Base-by-base conservation (phyloP, 2,329 filamentous ascomycete genomes). In the Graphilbum ipis-grandicollis region DNA sequence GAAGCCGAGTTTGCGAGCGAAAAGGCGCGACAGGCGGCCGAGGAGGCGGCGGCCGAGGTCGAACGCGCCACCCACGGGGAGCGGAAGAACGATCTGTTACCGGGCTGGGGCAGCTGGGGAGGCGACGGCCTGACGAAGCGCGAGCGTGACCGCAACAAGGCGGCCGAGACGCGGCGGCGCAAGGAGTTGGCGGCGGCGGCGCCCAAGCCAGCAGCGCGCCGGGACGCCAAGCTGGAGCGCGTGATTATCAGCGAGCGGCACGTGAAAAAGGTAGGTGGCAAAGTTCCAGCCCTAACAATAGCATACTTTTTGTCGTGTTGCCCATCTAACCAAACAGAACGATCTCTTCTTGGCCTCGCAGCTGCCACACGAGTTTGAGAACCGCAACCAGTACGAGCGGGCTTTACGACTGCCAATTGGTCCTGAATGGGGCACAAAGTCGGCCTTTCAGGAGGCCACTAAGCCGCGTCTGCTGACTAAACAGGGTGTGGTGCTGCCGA, bases 361-460 rank as follows among this genome's bases (percentile, higher is more conserved):
- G 48, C 63, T 98, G 35, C 90, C 90, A 35, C 82, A 92, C 57
- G 77, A 76, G n/a, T 96, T 85, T 56, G 88, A 94, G 64, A 83
- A 71, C 21, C 70, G 68, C 47, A 70, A 80, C 51, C 85, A 94
- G 63, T 96, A 96, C 58, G 90, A 98, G 64, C 66, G 88, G 35
- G 81, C 79, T 44, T 62, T 96, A 40, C 68, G 88, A 31, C 59
- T 94, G 46, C 90, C 90, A 2, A 73, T 96, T 42, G 90, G 90
- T 2, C 83, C 80, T 14, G 88, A 98, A 57, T 98, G 88, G 86
- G 75, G 77, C 47, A 96, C 88, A n/a, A 94, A 93, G 69, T 75
- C 84, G 62, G 84, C 80, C 13, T 90, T 90, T 68, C 86, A 96
- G 63, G 74, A 79, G 48, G 72, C 72, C 42, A 93, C 81, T 41